phyloP scores from a whole-genome alignment of 2,329 filamentous ascomycete species.

The Didymella pinodella region DNA sequence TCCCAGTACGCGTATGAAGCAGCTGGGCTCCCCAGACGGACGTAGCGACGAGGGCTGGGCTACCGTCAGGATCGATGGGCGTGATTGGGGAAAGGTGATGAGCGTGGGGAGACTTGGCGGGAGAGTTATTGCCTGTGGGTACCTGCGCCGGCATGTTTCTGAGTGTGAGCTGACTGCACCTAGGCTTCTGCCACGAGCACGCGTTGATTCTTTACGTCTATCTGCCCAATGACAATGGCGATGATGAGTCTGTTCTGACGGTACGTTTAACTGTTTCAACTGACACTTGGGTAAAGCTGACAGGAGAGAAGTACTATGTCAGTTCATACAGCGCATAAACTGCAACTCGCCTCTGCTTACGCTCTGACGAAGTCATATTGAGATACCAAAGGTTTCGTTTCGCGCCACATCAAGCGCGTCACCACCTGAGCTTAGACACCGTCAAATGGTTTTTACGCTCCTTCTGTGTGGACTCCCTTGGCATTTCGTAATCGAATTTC shows the following conservation, averaged over 20 bases:
- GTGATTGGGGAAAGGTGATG: conserved; percentile 93
- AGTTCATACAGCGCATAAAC: conserved; percentile 61
- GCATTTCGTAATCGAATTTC: not conserved
- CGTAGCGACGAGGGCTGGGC: conserved; percentile 86
- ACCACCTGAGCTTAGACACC: not conserved
- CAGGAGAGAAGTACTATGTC: conserved; percentile 62
- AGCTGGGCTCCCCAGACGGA: conserved; percentile 61
- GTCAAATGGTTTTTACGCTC: not conserved
- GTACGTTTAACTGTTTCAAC: conserved; percentile 54
- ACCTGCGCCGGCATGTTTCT: not conserved
- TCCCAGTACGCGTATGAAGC: conserved; percentile 80
- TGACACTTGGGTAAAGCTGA: not conserved
- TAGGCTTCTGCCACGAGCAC: conserved; percentile 77
- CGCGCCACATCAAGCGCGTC: not conserved
- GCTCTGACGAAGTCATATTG: conserved; percentile 19
- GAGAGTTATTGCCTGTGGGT: conserved; percentile 85
- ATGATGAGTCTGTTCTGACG: conserved; percentile 78
- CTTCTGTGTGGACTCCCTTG: not conserved
- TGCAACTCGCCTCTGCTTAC: not conserved
- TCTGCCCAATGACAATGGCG: conserved; percentile 73
- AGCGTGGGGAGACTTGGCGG: conserved; percentile 90
- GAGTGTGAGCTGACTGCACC: conserved; percentile 25
- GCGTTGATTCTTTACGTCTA: conserved; percentile 86
- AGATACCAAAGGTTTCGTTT: conserved; percentile 23
- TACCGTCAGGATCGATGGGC: conserved; percentile 87